Base-by-base conservation (phyloP, 306 rosid genomes). In the Alnus glutinosa region DNA sequence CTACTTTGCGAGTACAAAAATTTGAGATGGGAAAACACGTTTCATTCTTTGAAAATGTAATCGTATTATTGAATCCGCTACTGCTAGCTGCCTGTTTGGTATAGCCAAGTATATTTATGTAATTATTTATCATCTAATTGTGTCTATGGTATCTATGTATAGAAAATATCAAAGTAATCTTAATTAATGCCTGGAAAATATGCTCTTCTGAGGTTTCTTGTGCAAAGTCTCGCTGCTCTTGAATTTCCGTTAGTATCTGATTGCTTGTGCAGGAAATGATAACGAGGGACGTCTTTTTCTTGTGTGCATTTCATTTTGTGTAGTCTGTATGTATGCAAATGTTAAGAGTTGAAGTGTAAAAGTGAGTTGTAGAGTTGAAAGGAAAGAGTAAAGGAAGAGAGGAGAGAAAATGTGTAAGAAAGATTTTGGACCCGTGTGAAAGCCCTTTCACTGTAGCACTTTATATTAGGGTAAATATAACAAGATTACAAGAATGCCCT, bases 1-100 rank as follows among this genome's bases (percentile, higher is more conserved):
- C 39, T 7, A 13, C 58, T 32, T 39, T 30, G 37, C 75, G 30
- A 57, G 54, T 57, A 47, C 28, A n/a, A 11, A 37, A 37, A 3
- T 19, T 51, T n/a, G 52, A 66, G 63, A 77, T 67, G 51, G 72
- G 30, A 8, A 39, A 67, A 67, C 72, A 9, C 15, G 1, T 67
- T 18, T 4, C 51, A 67, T 67, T 67, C 72, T 16, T 67, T 42
- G 28, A 51, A 67, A 67, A 39, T 67, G 72, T 67, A 42, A 9
- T 42, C 30, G 50, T 23, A 39, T 67, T 67, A 67, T 67, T 67
- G 72, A 30, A 7, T n/a, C 50, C 42, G 51, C 19, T 1, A 14
- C 4, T 7, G 48, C 12, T 59, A 9, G 39, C 66, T 59, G 66
- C 37, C 39, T 7, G 49, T 9, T 67, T 18, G 49, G 48, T 10